Base-by-base conservation (phyloP, 352 stramenopile genomes). In the Phytophthora kernoviae region DNA sequence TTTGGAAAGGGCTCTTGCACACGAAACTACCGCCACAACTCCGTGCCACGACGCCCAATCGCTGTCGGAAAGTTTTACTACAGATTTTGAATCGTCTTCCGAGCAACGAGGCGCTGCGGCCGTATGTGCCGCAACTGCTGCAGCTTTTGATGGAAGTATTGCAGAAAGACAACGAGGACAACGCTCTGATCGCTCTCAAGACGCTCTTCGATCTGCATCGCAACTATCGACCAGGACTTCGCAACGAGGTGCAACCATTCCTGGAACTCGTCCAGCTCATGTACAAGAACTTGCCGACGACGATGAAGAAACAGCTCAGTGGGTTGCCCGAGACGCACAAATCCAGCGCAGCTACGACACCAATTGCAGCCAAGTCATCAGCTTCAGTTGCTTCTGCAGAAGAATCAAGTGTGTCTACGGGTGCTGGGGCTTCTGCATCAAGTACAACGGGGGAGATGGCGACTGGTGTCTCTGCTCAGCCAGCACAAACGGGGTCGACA, bases 191-290 rank as follows among this genome's bases (percentile, higher is more conserved):
- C 51, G 93, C 90, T 53, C 74, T 98, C 40, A 90, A 96, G 58
- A 98, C 98, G 58, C 91, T 99, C 30, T 99, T 99, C 67, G 95
- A 99, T 55, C 70, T 99, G 54, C 96, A 99, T 73, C 98, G 98
- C 58, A 98, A 97, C 62, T 99, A 98, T 72, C 86, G 93, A 6
- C 84, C 91, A 0, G 79, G 75, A 7, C 76, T 98, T n/a, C 80
- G 88, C 17, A 91, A 89, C 37, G 84, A 98, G 62, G 94, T 99
- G 42, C 87, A 92, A 63, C 73, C 85, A 4, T 95, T 97, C 62
- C 64, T 96, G 9, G 85, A 95, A 41, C 76, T 96, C 45, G 88
- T 96, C 10, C 82, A 94, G 62, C 86, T 93, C 58, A 93, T 96
- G 84, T 96, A 96, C 71, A 94, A 92, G 71, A 94, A 94, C 54